Evolutionary conservation across 2,329 filamentous ascomycete species (phyloP), one percentile per base, ranked within the genome.

Genomic region (Sarocladium kiliense): DNA sequence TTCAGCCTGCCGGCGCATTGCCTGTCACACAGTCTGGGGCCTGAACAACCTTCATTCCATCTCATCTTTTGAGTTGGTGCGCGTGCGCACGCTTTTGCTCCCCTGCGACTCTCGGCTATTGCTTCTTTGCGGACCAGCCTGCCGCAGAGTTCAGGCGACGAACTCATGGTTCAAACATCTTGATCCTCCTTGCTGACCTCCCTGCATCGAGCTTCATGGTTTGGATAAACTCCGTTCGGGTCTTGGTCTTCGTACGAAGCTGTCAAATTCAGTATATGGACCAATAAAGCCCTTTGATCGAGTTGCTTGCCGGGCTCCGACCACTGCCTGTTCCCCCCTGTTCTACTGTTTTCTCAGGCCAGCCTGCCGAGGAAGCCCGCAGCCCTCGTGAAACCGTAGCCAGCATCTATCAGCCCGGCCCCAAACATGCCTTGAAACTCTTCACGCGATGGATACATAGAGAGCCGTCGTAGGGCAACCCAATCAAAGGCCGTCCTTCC

Each of bases 371-470:
- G n/a, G 16, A 16, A 30, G 44, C 25, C 5, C 21, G 11, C 25
- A n/a, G 16, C 7, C 23, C n/a, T 26, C n/a, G 25, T 47, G 44
- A 47, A 47, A 47, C 44, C 25, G 44, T 23, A 27, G 9, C 25
- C 23, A 27, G 44, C n/a, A 47, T 6, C 23, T 30, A 21, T 47
- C 44, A 27, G 27, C 27, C 21, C 18, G 27, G 9, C 47, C 30
- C 47, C 26, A 51, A 51, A 51, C 47, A 51, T 51, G 47, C 47
- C 27, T 51, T 51, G 47, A 51, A 51, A 51, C 47, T 21, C 23
- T 27, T 36, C 23, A 18, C n/a, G 47, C 26, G 30, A 36, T 51
- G 47, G 27, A 23, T 7, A 23, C 18, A 12, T 19, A 10, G 26
- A 21, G 47, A 51, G 30, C 47, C 27, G 26, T 34, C 25, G 47